phyloP scores from a whole-genome alignment of 2,329 filamentous ascomycete species.

The Fusarium torreyae region DNA sequence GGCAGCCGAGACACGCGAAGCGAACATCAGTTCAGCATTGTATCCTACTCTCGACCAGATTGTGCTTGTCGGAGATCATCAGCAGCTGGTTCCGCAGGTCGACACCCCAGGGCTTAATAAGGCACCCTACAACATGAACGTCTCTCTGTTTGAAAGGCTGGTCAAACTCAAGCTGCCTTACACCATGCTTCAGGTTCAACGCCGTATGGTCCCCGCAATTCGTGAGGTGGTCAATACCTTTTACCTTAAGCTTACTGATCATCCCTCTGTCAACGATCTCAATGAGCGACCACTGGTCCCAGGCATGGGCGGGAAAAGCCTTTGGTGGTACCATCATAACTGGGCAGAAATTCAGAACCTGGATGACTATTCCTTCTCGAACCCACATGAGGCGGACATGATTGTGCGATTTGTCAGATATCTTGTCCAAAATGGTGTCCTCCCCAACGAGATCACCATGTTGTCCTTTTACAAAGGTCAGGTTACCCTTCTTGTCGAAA shows the following conservation, averaged over 20 bases:
- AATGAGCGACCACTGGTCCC: conserved; percentile 58
- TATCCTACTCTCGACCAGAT: conserved; percentile 68
- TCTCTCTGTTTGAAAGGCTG: conserved; percentile 86
- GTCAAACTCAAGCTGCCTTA: conserved; percentile 76
- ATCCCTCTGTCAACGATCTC: conserved; percentile 57
- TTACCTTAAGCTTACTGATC: conserved; percentile 63
- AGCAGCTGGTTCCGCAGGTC: conserved; percentile 81
- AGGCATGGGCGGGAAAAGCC: conserved; percentile 58
- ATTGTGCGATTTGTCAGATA: conserved; percentile 80
- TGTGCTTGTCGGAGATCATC: conserved; percentile 80
- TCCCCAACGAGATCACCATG: conserved; percentile 77
- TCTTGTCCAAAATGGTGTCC: conserved; percentile 77
- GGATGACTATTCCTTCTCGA: conserved; percentile 76
- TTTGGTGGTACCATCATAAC: conserved; percentile 64
- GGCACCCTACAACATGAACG: conserved; percentile 75
- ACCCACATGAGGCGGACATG: conserved; percentile 82
- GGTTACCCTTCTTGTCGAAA: conserved; percentile 72
- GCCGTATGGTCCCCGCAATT: conserved; percentile 67
- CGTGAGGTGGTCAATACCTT: conserved; percentile 63
- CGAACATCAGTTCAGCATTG: conserved; percentile 68
- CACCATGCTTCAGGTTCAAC: conserved; percentile 76
- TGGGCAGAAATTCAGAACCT: conserved; percentile 75
- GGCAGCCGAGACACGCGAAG: conserved; percentile 82
- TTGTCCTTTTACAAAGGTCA: conserved; percentile 93
- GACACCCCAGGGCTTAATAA: conserved; percentile 72